Evolutionary conservation across 257 asterid species (phyloP).

Genomic region (Rhazya stricta): DNA sequence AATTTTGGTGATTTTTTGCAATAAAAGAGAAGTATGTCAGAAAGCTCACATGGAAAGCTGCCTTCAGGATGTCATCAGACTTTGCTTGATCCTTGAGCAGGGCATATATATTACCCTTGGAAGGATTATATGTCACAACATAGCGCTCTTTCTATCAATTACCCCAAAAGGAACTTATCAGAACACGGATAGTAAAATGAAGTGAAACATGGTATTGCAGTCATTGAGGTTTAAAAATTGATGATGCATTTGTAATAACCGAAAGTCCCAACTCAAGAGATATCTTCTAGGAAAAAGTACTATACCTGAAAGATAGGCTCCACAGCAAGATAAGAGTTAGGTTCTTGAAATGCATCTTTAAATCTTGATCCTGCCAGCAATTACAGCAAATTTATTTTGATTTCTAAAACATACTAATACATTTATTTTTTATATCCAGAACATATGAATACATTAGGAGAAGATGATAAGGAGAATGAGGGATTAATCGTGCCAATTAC

Average conservation of each 20-base stretch:
- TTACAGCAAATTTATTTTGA: conserved; percentile 15
- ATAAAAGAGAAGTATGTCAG: conserved; percentile 16
- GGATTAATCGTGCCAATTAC: conserved; percentile 31
- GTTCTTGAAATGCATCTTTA: conserved; percentile 94
- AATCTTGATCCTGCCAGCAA: conserved; percentile 76
- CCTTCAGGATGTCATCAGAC: conserved; percentile 93
- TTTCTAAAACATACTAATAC: neutral
- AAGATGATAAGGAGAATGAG: conserved; percentile 10
- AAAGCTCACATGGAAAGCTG: conserved; percentile 87
- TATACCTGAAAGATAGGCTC: conserved; percentile 91
- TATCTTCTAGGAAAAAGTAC: conserved; percentile 15
- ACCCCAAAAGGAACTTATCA: conserved; percentile 12
- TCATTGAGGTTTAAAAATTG: neutral
- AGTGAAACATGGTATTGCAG: neutral
- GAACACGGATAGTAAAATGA: neutral
- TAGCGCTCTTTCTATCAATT: conserved; percentile 72
- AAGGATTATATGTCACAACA: conserved; percentile 78
- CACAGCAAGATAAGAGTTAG: conserved; percentile 67
- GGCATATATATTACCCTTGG: conserved; percentile 74
- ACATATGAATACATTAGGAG: neutral
- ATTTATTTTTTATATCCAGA: conserved; percentile 4
- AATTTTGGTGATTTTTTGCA: conserved; percentile 1
- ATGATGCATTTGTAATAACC: neutral
- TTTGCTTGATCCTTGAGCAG: conserved; percentile 93
- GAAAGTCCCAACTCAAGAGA: conserved; percentile 1